Conservation (phyloP, 768 basidiomycete genomes). For the Tricholoma flavovirens region DNA sequence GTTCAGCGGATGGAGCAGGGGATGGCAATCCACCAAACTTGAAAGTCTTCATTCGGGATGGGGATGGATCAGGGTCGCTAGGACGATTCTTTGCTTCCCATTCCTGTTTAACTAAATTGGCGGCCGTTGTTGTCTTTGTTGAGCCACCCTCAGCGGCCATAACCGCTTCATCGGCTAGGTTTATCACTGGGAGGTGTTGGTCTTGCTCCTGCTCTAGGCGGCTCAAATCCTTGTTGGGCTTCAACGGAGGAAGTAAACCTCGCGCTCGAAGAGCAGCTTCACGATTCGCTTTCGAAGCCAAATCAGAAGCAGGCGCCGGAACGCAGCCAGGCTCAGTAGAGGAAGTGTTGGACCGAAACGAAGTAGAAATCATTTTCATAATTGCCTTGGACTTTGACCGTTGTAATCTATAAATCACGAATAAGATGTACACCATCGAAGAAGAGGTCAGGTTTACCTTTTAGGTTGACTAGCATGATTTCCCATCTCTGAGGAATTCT, state of each 20-base stretch:
- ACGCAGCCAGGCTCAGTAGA: constrained; percentile 8
- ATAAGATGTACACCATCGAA: neutral
- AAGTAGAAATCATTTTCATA: constrained; percentile 29
- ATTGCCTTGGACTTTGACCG: constrained; percentile 26
- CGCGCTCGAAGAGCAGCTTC: constrained; percentile 58
- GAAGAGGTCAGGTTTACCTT: constrained; percentile 3
- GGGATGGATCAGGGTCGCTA: constrained; percentile 7
- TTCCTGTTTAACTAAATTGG: constrained; percentile 46
- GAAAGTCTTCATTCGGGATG: constrained; percentile 25
- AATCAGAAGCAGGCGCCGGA: constrained; percentile 13
- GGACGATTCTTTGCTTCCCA: constrained; percentile 42
- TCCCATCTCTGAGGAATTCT: neutral
- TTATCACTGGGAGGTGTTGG: constrained; percentile 30
- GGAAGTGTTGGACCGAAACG: constrained; percentile 19
- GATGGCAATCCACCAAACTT: constrained; percentile 27
- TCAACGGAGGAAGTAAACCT: constrained; percentile 48
- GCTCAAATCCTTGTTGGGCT: constrained; percentile 37
- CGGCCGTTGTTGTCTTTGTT: constrained; percentile 32
- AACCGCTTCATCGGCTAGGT: constrained; percentile 9
- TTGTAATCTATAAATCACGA: constrained; percentile 5
- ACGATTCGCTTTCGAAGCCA: constrained; percentile 31
- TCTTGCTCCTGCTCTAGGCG: constrained; percentile 34
- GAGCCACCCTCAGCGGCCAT: constrained; percentile 10
- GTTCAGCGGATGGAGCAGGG: neutral
- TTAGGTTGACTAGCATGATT: constrained; percentile 1